Evolutionary conservation across 202 grass and related monocot genomes (phyloP).

Genomic region (Elaeis oleifera): DNA sequence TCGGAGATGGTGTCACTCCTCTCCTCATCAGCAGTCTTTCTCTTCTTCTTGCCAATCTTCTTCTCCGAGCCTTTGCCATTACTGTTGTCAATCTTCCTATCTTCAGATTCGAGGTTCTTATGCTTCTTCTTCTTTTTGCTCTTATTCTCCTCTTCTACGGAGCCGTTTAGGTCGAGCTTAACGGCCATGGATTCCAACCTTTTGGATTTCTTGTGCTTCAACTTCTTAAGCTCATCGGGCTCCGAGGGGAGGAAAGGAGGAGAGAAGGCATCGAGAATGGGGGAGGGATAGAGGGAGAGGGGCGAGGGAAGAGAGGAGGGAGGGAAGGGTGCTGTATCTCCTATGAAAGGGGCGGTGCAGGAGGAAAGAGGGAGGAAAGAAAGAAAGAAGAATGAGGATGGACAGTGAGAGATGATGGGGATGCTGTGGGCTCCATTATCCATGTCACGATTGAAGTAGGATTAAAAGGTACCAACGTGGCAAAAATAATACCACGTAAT

Average conservation of each 20-base stretch:
- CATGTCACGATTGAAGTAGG: no score
- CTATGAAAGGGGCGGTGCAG: conserved; percentile 36
- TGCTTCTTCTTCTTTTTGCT: conserved; percentile 3
- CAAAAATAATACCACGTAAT: no score
- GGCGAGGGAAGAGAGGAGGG: no score
- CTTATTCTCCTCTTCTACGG: conserved; percentile 4
- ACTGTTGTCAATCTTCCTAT: not conserved
- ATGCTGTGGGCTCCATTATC: no score
- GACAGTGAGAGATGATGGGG: no score
- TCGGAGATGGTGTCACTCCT: conserved; percentile 28
- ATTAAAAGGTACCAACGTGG: no score
- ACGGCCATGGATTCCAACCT: conserved; percentile 27
- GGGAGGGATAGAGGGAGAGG: no score
- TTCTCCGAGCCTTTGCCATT: conserved; percentile 18
- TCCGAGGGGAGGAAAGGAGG: conserved; percentile 26
- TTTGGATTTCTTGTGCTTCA: conserved; percentile 54
- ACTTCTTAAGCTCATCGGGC: conserved; percentile 43
- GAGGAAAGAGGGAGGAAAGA: conserved; percentile 29
- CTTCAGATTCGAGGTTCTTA: not conserved
- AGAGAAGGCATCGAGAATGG: conserved; percentile 38
- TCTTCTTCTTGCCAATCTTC: conserved; percentile 52
- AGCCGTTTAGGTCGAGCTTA: not conserved
- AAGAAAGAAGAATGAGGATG: no score
- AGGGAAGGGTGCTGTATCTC: conserved; percentile 9
- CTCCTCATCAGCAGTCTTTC: conserved; percentile 22